Percentiles rank a stretch among this genome's conserved stretches.
Evolutionary conservation across 441 rosid genomes (phyloP).

Genomic region (Theobroma grandiflorum): DNA sequence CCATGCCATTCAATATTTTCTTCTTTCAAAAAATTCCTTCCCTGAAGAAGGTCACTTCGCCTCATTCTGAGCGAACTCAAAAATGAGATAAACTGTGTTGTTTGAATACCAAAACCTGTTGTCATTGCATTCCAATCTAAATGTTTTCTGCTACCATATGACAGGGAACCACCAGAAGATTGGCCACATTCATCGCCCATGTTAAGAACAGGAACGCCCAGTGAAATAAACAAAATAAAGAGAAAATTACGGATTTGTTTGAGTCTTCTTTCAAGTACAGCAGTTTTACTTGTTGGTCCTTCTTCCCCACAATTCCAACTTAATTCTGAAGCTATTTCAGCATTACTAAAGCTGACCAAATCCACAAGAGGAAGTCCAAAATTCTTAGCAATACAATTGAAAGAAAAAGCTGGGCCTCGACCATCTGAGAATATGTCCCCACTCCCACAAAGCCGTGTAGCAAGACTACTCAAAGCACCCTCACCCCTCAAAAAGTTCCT

Average conservation of each 20-base stretch:
- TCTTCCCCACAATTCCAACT: constrained; percentile 98
- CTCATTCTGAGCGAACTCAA: constrained; percentile 66
- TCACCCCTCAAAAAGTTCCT: constrained; percentile 79
- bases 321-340: constrained; percentile 59
- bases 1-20: constrained; percentile 85
- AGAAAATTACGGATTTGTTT: constrained; percentile 87
- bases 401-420: constrained; percentile 89
- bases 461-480: constrained; percentile 76
- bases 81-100: constrained; percentile 73
- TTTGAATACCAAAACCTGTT: constrained; percentile 75
- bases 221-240: constrained; percentile 74
- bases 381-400: constrained; percentile 73
- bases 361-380: constrained; percentile 91
- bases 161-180: constrained; percentile 75
- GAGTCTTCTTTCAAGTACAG: constrained; percentile 79
- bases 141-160: constrained; percentile 54
- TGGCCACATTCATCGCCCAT: constrained; percentile 97
- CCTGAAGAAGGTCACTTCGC: constrained; percentile 77
- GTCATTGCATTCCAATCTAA: constrained; percentile 74
- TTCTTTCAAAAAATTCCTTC: constrained; percentile 59
- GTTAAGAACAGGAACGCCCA: constrained; percentile 88
- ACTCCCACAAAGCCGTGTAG: constrained; percentile 92
- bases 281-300: constrained; percentile 75
- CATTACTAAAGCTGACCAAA: constrained; percentile 77
- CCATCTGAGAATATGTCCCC: constrained; percentile 85